Base-by-base conservation (phyloP, 2,329 filamentous ascomycete species). In the Verticillium nonalfalfae region DNA sequence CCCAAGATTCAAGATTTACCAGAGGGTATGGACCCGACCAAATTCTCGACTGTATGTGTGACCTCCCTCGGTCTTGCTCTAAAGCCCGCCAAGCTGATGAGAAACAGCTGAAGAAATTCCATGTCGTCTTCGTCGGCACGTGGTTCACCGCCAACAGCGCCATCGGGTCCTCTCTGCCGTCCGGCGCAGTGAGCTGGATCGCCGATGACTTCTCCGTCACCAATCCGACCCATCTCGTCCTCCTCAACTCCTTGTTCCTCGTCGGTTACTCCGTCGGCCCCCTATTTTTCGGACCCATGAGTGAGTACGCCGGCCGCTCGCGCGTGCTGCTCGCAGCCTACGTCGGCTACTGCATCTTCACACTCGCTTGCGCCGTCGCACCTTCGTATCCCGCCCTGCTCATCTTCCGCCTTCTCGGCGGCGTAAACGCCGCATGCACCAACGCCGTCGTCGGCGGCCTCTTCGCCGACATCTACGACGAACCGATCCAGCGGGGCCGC, bases 381-480 rank as follows among this genome's bases (percentile, higher is more conserved):
- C 81, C 81, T 0, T 81, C 74, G 63, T 83, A 82, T 77, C 71
- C 77, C 0, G 75, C 79, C 7, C 72, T 87, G 14, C 77, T 87
- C n/a, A 70, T 84, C 21, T 85, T 87, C 65, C 77, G 85, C 11
- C 78, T 86, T 45, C 70, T 85, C 26, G 74, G 76, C 38, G 85
- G 83, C 7, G 71, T 81, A 2, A 82, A 80, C 66, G 85, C 83
- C 3, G 83, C 80, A 60, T 80, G 81, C 5, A 84, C 85, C 0
- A 85, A 90, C 57, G 81, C 84, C 33, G 81, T 90, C 9, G 83
- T 87, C 67, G 84, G 72, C 34, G 86, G 84, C 0, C 82, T 90
- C 9, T 81, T 89, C 64, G 87, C 89, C 15, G 89, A 91, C 71
- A 78, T 90, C 6, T 90, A 85, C 68, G 78, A 79, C 58, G 78